Conservation (phyloP, 2,329 filamentous ascomycete species). For the Claviceps pusilla region DNA sequence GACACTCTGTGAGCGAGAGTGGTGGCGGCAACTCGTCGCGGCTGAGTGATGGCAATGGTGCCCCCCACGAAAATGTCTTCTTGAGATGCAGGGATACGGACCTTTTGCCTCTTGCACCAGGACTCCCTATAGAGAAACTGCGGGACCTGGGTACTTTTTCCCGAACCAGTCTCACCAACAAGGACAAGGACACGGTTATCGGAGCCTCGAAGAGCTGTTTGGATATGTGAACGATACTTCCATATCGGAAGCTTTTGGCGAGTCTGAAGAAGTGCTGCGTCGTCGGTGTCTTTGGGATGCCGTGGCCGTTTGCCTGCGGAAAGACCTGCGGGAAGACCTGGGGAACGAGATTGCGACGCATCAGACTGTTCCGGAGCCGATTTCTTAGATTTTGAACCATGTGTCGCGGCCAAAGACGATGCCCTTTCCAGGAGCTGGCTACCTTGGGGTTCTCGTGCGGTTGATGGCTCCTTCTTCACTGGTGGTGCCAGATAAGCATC, state of each 20-base stretch:
- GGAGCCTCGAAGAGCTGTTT: conserved; percentile 35
- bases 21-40: conserved; percentile 82
- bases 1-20: conserved; percentile 80
- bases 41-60: conserved; percentile 86
- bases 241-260: conserved; percentile 70
- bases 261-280: conserved; percentile 23
- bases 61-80: conserved; percentile 48
- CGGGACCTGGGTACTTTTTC: conserved; percentile 92
- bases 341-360: not conserved
- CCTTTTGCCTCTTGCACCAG: conserved; percentile 56
- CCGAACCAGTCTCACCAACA: conserved; percentile 87
- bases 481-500: conserved; percentile 31
- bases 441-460: not conserved
- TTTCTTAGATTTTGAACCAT: not conserved
- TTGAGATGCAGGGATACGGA: conserved; percentile 27
- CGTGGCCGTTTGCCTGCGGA: not conserved
- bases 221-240: conserved; percentile 56
- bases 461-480: not conserved
- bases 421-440: not conserved
- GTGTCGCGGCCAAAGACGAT: not conserved
- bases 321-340: too few species aligned
- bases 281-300: conserved; percentile 12
- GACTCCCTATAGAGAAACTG: conserved; percentile 68
- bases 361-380: not conserved
- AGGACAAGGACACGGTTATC: conserved; percentile 65